Evolutionary conservation across 306 rosid genomes (phyloP).

Genomic region (Ceratonia siliqua): DNA sequence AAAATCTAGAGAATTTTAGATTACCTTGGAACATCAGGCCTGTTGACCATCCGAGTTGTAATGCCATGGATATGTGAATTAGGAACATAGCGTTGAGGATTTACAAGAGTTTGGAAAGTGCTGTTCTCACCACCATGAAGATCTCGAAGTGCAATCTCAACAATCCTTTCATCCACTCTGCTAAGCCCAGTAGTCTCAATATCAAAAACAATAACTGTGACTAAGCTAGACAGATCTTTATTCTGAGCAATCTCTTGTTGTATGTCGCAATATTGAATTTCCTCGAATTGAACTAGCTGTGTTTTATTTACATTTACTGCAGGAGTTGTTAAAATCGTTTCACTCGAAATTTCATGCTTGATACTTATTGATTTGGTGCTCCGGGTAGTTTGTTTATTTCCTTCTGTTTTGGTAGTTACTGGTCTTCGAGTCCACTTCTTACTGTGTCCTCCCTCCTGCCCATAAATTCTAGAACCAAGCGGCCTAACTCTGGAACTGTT

Average conservation of each 20-base stretch:
- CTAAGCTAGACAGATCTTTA: constrained; percentile 55
- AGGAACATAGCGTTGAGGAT: constrained; percentile 60
- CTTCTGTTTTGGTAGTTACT: constrained; percentile 67
- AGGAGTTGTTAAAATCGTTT: constrained; percentile 48
- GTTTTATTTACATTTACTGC: constrained; percentile 53
- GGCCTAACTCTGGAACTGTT: constrained; percentile 49
- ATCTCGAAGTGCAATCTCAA: constrained; percentile 82
- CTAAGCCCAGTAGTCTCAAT: constrained; percentile 80
- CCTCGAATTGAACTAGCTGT: constrained; percentile 50
- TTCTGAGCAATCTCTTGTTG: constrained; percentile 53
- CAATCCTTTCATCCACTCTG: constrained; percentile 55
- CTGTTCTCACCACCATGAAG: constrained; percentile 86
- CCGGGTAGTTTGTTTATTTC: constrained; percentile 36
- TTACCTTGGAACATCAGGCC: constrained; percentile 86
- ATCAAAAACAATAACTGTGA: constrained; percentile 72
- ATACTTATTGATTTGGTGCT: constrained; percentile 52
- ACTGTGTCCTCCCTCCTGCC: constrained; percentile 56
- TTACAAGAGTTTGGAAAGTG: constrained; percentile 85
- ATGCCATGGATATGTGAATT: constrained; percentile 69
- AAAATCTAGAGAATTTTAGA: constrained; percentile 15
- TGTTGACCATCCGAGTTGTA: constrained; percentile 59
- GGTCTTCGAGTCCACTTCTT: constrained; percentile 79
- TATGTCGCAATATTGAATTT: constrained; percentile 53
- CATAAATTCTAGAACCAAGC: constrained; percentile 48
- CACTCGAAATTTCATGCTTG: constrained; percentile 58